Conservation (phyloP, 2,329 filamentous ascomycete species). For the Fonsecaea multimorphosa region DNA sequence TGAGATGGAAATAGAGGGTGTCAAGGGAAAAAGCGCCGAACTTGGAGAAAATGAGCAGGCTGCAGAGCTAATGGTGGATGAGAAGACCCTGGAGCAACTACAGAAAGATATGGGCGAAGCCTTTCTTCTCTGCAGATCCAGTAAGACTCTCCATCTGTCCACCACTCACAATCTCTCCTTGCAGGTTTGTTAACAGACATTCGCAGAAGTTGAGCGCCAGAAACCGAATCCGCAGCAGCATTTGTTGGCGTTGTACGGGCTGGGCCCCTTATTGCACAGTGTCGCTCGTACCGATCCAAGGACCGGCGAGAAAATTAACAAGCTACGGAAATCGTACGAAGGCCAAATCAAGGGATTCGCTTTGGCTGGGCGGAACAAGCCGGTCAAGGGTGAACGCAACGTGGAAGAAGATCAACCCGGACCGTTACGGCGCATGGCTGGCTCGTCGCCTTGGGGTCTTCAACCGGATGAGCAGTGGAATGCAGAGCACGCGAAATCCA, state of each 20-base stretch:
- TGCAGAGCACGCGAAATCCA: slow-evolving; percentile 55
- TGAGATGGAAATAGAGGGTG: slow-evolving; percentile 23
- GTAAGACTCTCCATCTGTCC: slow-evolving; percentile 56
- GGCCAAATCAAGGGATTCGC: slow-evolving; percentile 57
- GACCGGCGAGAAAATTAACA: slow-evolving; percentile 70
- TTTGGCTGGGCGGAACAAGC: slow-evolving; percentile 56
- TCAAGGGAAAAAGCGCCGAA: slow-evolving; percentile 8
- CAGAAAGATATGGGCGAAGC: slow-evolving; percentile 54
- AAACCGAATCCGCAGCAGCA: slow-evolving; percentile 64
- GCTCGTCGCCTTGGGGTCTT: slow-evolving; percentile 47
- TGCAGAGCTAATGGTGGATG: slow-evolving; percentile 23
- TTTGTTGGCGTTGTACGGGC: slow-evolving; percentile 64
- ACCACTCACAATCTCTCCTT: slow-evolving; percentile 42
- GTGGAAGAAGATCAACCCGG: slow-evolving; percentile 40
- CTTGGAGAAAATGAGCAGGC: not conserved
- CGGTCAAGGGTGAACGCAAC: slow-evolving; percentile 51
- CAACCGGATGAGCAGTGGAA: slow-evolving; percentile 60
- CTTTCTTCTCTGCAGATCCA: slow-evolving; percentile 57
- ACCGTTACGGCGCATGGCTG: slow-evolving; percentile 45
- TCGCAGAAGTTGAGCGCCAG: slow-evolving; percentile 54
- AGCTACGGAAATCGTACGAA: slow-evolving; percentile 63
- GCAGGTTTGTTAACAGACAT: slow-evolving; percentile 51
- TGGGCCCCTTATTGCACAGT: slow-evolving; percentile 62
- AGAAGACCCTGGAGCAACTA: slow-evolving; percentile 50
- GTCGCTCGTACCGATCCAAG: slow-evolving; percentile 65